Evolutionary conservation across 2,329 filamentous ascomycete species (phyloP), one percentile per base, ranked within the genome.

Genomic region (Neonectria ditissima): DNA sequence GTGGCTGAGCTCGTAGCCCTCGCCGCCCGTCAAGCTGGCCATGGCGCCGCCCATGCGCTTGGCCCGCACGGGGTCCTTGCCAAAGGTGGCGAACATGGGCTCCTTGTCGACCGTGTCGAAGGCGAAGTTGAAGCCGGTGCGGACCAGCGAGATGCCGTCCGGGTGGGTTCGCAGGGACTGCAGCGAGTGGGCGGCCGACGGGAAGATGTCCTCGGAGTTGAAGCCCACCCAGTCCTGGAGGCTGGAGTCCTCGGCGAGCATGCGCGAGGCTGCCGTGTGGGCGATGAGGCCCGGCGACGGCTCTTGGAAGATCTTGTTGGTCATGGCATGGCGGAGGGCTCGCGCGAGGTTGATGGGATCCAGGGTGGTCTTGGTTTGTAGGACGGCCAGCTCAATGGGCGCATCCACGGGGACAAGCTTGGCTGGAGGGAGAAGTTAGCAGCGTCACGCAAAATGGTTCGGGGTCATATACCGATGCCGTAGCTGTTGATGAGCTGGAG

Each of bases 241-340:
- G 24, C 75, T 72, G 2, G 71, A 66, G 68, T 88, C 82, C 58
- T 83, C 79, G 13, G 81, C 82, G 1, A 90, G 79, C 2, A 83
- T 73, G 4, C 80, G 81, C 1, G 86, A 89, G 1, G 82, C 80
- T 1, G 84, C 83, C 2, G 85, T 88, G 72, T 90, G 88, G 9
- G 82, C 82, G 63, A 89, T 82, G 2, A 80, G 65, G 1, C 83
- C 83, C 0, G 84, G 82, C 5, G 74, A 73, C 1, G 83, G 81
- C 67, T 89, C 87, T 45, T 77, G 71, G 75, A 90, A 88, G 61
- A 89, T 80, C 11, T 80, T 78, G 66, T 83, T 85, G 13, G 86
- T 88, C 81, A 89, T 88, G 41, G 83, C 85, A 72, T 88, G 82
- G 8, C 87, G 84, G 28, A 87, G 74, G 7, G 85, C 76, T 48